Percentiles rank a stretch among this genome's conserved stretches.
phyloP scores from a whole-genome alignment of 2,329 filamentous ascomycete species.

The Ceratocystis smalleyi region DNA sequence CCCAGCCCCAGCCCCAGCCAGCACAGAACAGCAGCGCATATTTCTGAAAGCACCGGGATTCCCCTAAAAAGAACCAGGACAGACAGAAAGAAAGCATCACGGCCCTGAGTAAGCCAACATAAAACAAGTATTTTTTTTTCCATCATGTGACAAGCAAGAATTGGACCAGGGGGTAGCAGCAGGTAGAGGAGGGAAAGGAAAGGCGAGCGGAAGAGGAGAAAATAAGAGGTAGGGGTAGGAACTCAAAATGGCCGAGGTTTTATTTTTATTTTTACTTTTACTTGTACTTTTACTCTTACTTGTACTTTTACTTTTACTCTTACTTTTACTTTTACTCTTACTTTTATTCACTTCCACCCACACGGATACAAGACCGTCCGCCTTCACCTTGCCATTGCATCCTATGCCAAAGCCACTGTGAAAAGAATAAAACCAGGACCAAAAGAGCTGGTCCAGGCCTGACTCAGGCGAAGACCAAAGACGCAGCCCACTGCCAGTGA shows the following conservation, averaged over 20 bases:
- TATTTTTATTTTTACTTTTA: too few species aligned
- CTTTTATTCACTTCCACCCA: too few species aligned
- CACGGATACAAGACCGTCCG: too few species aligned
- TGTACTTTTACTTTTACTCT: too few species aligned
- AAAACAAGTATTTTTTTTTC: not conserved
- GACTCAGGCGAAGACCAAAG: too few species aligned
- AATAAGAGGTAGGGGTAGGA: not conserved
- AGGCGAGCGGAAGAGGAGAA: not conserved
- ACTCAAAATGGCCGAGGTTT: not conserved
- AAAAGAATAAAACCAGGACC: too few species aligned
- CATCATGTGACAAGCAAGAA: constrained; percentile 3
- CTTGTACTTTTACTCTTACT: too few species aligned
- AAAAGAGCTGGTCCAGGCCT: too few species aligned
- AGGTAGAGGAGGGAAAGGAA: not conserved
- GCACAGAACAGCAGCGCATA: not conserved
- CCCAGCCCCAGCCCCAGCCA: not conserved
- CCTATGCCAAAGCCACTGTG: too few species aligned
- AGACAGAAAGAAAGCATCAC: not conserved
- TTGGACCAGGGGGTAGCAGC: not conserved
- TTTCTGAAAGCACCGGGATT: not conserved
- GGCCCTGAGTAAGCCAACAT: not conserved
- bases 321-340: too few species aligned
- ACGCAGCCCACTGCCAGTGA: too few species aligned
- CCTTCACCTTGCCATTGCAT: too few species aligned
- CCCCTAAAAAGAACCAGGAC: not conserved